Conservation (phyloP, 2,329 filamentous ascomycete genomes). For the Cladosporium velox region DNA sequence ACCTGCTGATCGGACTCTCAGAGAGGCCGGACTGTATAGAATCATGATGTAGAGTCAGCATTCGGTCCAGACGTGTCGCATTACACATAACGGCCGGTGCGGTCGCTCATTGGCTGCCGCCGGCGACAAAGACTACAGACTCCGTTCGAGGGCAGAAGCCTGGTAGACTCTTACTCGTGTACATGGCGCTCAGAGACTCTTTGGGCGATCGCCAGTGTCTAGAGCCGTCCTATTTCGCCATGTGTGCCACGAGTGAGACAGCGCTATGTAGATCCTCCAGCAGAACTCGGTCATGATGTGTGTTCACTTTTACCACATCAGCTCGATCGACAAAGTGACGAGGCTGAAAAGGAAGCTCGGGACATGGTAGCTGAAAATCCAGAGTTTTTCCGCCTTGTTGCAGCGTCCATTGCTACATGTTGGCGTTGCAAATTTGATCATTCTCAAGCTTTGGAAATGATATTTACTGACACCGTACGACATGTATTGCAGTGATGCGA, state of each 20-base stretch:
- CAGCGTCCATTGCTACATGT: background rate
- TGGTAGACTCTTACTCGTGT: background rate
- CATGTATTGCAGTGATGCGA: background rate
- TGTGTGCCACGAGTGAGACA: background rate
- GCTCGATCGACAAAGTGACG: background rate
- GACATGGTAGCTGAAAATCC: background rate
- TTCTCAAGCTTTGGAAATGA: background rate
- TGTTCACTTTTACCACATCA: background rate
- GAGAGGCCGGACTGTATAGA: background rate
- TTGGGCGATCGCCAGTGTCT: background rate
- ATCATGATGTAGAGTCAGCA: background rate
- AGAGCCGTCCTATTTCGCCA: background rate
- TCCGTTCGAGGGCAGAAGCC: background rate
- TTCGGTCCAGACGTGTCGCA: background rate
- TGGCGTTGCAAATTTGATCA: background rate
- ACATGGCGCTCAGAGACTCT: background rate
- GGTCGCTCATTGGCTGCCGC: background rate
- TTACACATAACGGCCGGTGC: background rate
- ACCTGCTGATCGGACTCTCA: background rate
- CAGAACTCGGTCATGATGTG: background rate
- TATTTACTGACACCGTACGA: background rate
- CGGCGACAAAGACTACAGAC: background rate
- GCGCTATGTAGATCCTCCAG: background rate
- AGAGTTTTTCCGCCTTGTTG: background rate
- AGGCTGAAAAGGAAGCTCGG: background rate